Base-by-base conservation (phyloP, 352 stramenopile genomes). In the Phytophthora uliginosa region DNA sequence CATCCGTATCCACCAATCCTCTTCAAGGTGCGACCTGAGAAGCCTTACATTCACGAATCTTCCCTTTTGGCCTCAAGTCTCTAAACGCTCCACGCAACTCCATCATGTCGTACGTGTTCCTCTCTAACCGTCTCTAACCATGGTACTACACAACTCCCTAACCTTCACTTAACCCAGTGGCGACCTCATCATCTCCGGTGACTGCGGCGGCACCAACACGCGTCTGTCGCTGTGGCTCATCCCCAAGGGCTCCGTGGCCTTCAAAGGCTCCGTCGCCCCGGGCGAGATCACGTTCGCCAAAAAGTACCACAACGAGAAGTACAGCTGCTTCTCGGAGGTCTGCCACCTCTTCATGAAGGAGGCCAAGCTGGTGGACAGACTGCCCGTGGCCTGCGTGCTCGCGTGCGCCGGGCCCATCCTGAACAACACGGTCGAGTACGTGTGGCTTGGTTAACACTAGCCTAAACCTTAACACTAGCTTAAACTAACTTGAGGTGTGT, bases 131-230 rank as follows among this genome's bases (percentile, higher is more conserved):
- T 50, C 40, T 50, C 40, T 50, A 50, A 50, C 40, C 40, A n/a
- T n/a, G n/a, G n/a, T n/a, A n/a, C n/a, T n/a, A n/a, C n/a, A n/a
- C n/a, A n/a, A 40, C 3, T 18, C 24, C 36, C 50, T 31, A 31
- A 56, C 45, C 45, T n/a, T 31, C 47, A 26, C 51, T 59, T 45
- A 45, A 26, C 31, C 22, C 24, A 92, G 85, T 40, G 83, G 85
- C 59, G 87, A 95, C 71, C 74, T 95, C 22, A 90, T 96, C 59
- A 91, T 96, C 40, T 95, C 88, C 12, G 98, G 95, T 58, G 98
- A 99, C 84, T 98, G 98, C 67, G 98, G 98, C 69, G 98, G 98
- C 69, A 99, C 98, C 65, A 99, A 99, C 83, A 98, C 94, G 66
- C 92, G 98, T 18, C 89, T 99, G 62, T 92, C 92, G 79, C 82